Conservation (phyloP, 768 basidiomycete genomes). For the Trametes meyenii region DNA sequence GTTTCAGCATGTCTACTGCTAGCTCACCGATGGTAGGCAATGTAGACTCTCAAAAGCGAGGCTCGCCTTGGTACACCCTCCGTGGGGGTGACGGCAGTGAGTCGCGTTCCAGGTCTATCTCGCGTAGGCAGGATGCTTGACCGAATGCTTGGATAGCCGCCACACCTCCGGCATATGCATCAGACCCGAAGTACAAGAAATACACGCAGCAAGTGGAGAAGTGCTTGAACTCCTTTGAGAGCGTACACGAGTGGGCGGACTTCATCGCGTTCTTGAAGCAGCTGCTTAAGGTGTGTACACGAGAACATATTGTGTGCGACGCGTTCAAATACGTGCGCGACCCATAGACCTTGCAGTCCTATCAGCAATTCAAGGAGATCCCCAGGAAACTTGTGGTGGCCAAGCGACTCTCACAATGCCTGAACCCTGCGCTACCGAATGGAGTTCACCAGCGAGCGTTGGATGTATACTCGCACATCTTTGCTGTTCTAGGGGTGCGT, state of each 20-base stretch:
- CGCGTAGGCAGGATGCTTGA: background rate
- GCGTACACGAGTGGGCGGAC: conserved; percentile 98
- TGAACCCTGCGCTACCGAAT: conserved; percentile 96
- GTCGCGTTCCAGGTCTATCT: background rate
- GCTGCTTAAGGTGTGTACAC: conserved; percentile 71
- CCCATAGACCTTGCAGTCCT: conserved; percentile 86
- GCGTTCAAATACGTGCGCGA: background rate
- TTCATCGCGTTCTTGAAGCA: conserved; percentile 97
- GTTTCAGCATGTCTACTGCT: conserved; percentile 17
- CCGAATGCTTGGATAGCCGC: conserved; percentile 39
- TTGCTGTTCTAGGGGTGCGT: conserved; percentile 88
- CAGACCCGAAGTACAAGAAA: conserved; percentile 94
- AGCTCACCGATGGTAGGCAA: conserved; percentile 17
- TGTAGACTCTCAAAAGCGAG: conserved; percentile 14
- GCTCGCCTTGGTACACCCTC: conserved; percentile 19
- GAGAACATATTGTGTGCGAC: background rate
- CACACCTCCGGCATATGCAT: conserved; percentile 58
- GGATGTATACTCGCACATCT: conserved; percentile 92
- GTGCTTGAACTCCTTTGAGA: conserved; percentile 90
- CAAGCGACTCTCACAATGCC: conserved; percentile 92
- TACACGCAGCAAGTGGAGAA: conserved; percentile 91
- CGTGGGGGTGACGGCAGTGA: conserved; percentile 24
- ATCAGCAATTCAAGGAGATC: conserved; percentile 94
- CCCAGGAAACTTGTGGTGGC: conserved; percentile 93
- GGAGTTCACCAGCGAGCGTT: conserved; percentile 96